Conservation (phyloP, 1,284 basidiomycete species). For the Ceraceosorus guamensis region DNA sequence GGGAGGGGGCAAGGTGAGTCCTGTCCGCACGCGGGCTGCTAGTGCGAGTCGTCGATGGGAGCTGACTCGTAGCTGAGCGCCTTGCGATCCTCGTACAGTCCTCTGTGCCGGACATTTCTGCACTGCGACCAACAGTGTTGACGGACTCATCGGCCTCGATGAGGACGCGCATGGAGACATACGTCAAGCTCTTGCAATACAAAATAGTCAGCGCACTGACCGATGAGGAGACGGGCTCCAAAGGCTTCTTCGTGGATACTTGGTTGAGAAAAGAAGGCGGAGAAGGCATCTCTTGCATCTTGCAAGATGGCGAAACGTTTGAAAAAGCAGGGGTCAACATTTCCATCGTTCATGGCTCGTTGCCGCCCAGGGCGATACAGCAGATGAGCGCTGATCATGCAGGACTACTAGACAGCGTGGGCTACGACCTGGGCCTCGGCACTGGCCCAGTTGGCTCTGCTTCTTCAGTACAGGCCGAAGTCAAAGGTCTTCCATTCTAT, state of each 20-base stretch:
- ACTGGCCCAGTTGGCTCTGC: slow-evolving; percentile 45
- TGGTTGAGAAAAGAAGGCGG: slow-evolving; percentile 82
- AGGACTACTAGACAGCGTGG: slow-evolving; percentile 49
- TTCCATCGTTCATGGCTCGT: slow-evolving; percentile 77
- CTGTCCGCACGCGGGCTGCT: too few species aligned
- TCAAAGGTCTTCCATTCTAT: slow-evolving; percentile 73
- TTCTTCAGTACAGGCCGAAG: slow-evolving; percentile 56
- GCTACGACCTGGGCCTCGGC: slow-evolving; percentile 33
- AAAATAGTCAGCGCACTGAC: slow-evolving; percentile 75
- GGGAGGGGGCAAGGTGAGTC: too few species aligned
- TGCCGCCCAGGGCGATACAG: slow-evolving; percentile 78
- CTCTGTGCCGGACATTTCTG: slow-evolving; percentile 30
- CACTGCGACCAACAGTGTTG: slow-evolving; percentile 28
- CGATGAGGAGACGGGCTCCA: slow-evolving; percentile 58
- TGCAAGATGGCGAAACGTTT: slow-evolving; percentile 66
- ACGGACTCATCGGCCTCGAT: slow-evolving; percentile 33
- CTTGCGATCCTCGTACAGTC: slow-evolving; percentile 1
- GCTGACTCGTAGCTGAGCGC: too few species aligned
- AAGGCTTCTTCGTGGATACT: slow-evolving; percentile 72
- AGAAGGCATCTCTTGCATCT: slow-evolving; percentile 77
- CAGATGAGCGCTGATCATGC: slow-evolving; percentile 92
- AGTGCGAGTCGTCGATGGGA: too few species aligned
- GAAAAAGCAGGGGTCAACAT: slow-evolving; percentile 98
- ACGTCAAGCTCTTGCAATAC: slow-evolving; percentile 72
- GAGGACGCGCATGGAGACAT: slow-evolving; percentile 69